Base-by-base conservation (phyloP, 495 filamentous ascomycete genomes). In the Cudoniella acicularis region DNA sequence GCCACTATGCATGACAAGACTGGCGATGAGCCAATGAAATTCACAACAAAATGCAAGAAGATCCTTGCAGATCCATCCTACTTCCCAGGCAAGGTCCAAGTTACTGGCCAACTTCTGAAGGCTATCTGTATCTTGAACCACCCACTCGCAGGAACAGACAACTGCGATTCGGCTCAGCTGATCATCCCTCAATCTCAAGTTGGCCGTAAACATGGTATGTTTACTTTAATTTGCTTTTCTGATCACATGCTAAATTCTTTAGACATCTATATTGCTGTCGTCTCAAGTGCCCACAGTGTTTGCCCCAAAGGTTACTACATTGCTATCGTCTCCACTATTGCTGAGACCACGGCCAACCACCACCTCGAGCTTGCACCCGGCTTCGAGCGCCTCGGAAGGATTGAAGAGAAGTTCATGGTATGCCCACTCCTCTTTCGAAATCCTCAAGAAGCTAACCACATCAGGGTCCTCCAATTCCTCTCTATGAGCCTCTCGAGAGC, bases 291-390 rank as follows among this genome's bases (percentile, higher is more conserved):
- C 9, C 95, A 98, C 79, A 98, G 96, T 69, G 95, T 98, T 65
- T 98, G 95, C 77, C 94, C 95, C 55, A 96, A 96, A 81, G 94
- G 92, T 43, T 98, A 97, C 82, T 98, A 96, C 78, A 91, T 99
- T 64, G 95, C 94, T 60, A 97, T 96, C 64, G 92, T 99, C 53
- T 96, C 91, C 50, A 99, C 95, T 57, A 96, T 99, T 64, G 90
- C 96, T 64, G 94, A 99, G 79, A 86, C 85, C 42, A 77, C 84
- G 60, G 85, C 87, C 59, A 98, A 99, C 79, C 92, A 95, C 75
- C 95, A 98, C 72, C 72, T 96, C 23, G 94, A 99, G 76, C 86
- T 99, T 2, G 87, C 92, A 71, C 87, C 92, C 21, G 94, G 94
- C 57, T 88, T 99, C 61, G 92, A 98, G 69, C 85, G 94, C 58